Percentiles rank a stretch among this genome's conserved stretches.
These are phyloP conservation scores for Apocynum venetum DNA, from an alignment of 257 asterid genomes.

Conservation along the genomic window DNA sequence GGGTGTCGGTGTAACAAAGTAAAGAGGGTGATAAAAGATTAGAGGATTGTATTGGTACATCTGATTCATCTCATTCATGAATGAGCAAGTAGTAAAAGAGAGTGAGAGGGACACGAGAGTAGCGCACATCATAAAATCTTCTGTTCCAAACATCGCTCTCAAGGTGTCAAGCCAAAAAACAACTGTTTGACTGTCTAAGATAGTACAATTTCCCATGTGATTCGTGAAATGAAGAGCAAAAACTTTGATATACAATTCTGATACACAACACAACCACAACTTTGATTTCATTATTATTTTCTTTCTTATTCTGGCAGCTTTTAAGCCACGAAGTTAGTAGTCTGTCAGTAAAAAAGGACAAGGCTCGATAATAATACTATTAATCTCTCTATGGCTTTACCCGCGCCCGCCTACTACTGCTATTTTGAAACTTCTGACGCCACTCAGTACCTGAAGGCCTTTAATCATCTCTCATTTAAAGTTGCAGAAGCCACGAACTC, in stretches of 20 bases:
- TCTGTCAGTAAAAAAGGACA: not conserved
- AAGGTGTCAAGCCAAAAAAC: slow-evolving; percentile 8
- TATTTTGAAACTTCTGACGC: slow-evolving; percentile 23
- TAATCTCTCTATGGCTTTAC: not conserved
- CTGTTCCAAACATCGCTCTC: slow-evolving; percentile 3
- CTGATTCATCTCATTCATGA: not conserved
- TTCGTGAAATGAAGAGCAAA: slow-evolving; percentile 14
- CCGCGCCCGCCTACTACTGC: slow-evolving; percentile 14
- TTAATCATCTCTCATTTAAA: not conserved
- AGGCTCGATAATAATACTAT: not conserved
- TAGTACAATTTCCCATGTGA: slow-evolving; percentile 36
- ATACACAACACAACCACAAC: not conserved
- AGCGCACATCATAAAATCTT: slow-evolving; percentile 24
- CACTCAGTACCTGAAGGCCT: slow-evolving; percentile 19
- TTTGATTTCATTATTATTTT: not conserved
- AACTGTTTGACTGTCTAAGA: slow-evolving; percentile 3
- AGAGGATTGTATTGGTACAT: not conserved
- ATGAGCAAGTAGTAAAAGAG: not conserved
- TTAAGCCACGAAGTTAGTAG: not conserved
- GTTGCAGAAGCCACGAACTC: not conserved
- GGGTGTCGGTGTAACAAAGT: not conserved
- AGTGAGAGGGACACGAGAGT: slow-evolving; percentile 3
- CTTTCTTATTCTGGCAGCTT: slow-evolving; percentile 7
- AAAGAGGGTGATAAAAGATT: too few relatives aligned
- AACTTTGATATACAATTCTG: not conserved